These are phyloP conservation scores for Claviceps cyperi DNA, from an alignment of 2,329 filamentous ascomycete genomes.

Conservation along the genomic window DNA sequence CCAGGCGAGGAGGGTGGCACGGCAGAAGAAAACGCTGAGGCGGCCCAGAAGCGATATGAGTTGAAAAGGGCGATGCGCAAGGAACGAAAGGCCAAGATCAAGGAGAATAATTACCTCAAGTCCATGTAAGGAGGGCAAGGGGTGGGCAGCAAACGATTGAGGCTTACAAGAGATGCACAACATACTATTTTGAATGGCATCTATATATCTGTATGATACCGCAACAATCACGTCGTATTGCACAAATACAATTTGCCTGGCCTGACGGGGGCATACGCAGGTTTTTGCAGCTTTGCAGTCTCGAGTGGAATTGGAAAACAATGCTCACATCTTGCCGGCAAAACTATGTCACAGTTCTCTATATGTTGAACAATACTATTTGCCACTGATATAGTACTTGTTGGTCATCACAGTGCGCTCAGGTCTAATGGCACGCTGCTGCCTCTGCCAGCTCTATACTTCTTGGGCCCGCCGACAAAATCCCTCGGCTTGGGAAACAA, in stretches of 20 bases:
- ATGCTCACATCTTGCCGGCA: too few species aligned
- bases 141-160: background rate
- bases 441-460: slow-evolving; percentile 79
- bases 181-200: slow-evolving; percentile 7
- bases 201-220: slow-evolving; percentile 15
- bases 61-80: slow-evolving; percentile 58
- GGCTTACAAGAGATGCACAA: slow-evolving; percentile 2
- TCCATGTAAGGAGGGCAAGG: slow-evolving; percentile 39
- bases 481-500: slow-evolving; percentile 74
- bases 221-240: too few species aligned
- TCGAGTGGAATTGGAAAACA: background rate
- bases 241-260: too few species aligned
- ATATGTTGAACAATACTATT: background rate
- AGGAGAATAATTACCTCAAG: slow-evolving; percentile 77
- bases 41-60: slow-evolving; percentile 39
- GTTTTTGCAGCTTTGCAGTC: background rate
- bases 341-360: background rate
- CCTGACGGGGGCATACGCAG: background rate
- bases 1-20: slow-evolving; percentile 32
- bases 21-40: slow-evolving; percentile 30
- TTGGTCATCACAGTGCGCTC: slow-evolving; percentile 23
- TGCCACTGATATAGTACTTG: background rate
- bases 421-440: slow-evolving; percentile 90
- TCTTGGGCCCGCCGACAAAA: slow-evolving; percentile 58
- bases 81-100: slow-evolving; percentile 62